Conservation (phyloP, 176 grass and related monocot genomes). For the Typha latifolia region DNA sequence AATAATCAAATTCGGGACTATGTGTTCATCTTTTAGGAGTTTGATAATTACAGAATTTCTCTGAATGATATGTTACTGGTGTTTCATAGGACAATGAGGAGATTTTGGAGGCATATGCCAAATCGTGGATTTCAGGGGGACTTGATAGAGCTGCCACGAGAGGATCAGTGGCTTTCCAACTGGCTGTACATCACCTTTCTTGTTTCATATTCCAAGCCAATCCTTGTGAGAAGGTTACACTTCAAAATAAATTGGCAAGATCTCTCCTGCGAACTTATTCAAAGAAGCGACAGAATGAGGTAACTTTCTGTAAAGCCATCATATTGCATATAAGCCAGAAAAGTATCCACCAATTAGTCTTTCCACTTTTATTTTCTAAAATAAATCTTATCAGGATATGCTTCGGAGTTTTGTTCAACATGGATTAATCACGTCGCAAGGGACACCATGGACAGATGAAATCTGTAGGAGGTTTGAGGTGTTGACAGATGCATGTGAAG, state of each 20-base stretch:
- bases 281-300: conserved; percentile 56
- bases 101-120: conserved; percentile 73
- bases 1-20: no score
- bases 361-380: neutral
- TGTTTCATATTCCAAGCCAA: conserved; percentile 38
- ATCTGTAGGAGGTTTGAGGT: conserved; percentile 32
- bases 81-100: conserved; percentile 52
- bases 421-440: conserved; percentile 29
- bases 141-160: conserved; percentile 57
- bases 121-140: conserved; percentile 68
- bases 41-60: neutral
- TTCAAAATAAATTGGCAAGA: conserved; percentile 58
- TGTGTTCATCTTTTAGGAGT: no score
- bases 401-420: conserved; percentile 46
- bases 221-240: conserved; percentile 21
- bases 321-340: neutral
- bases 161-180: conserved; percentile 45
- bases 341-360: neutral
- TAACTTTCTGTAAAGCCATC: conserved; percentile 7
- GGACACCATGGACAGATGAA: conserved; percentile 29
- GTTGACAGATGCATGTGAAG: conserved; percentile 59
- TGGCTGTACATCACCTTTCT: conserved; percentile 63
- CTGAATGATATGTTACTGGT: neutral
- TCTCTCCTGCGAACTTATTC: conserved; percentile 49
- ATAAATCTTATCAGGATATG: conserved; percentile 39